A percentile compares a stretch with the other conserved stretches of the same genome.
Evolutionary conservation across 345 rosid species (phyloP).

Genomic region (Orychophragmus violaceus): DNA sequence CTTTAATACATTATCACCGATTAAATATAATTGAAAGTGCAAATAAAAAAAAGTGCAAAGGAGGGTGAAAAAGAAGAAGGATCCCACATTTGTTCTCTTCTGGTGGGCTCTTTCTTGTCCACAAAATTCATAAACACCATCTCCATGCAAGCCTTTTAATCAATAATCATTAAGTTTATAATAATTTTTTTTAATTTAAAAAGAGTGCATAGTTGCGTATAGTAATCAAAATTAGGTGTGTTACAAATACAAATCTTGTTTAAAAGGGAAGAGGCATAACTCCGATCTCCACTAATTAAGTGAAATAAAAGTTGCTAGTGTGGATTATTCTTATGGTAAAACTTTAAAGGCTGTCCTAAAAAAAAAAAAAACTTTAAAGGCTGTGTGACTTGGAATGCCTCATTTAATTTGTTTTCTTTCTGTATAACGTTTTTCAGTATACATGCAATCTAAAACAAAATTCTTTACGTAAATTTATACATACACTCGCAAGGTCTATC

Average conservation of each 20-base stretch:
- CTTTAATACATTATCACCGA: constrained; percentile 21
- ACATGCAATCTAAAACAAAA: background rate
- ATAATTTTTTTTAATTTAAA: background rate
- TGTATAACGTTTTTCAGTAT: background rate
- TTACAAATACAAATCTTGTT: constrained; percentile 6
- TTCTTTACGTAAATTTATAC: background rate
- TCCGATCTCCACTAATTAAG: constrained; percentile 18
- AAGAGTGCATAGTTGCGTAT: background rate
- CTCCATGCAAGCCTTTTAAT: constrained; percentile 1
- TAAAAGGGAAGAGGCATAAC: constrained; percentile 10
- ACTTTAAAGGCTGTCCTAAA: no score
- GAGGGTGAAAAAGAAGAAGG: constrained; percentile 7
- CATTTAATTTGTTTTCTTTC: background rate
- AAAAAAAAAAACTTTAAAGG: background rate
- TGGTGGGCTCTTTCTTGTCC: constrained; percentile 24
- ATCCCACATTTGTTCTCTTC: constrained; percentile 12
- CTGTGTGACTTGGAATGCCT: background rate
- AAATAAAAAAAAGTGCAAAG: constrained; percentile 1
- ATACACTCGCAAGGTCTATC: background rate
- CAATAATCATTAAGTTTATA: background rate
- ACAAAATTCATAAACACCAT: constrained; percentile 6
- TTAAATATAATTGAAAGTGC: constrained; percentile 14
- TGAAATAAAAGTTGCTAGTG: background rate
- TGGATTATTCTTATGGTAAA: background rate
- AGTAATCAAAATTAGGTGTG: constrained; percentile 1